A percentile compares a stretch with the other conserved stretches of the same genome.
These are phyloP conservation scores for Papiliotrema nemorosa DNA, from an alignment of 1,284 basidiomycete species.

Conservation along the genomic window DNA sequence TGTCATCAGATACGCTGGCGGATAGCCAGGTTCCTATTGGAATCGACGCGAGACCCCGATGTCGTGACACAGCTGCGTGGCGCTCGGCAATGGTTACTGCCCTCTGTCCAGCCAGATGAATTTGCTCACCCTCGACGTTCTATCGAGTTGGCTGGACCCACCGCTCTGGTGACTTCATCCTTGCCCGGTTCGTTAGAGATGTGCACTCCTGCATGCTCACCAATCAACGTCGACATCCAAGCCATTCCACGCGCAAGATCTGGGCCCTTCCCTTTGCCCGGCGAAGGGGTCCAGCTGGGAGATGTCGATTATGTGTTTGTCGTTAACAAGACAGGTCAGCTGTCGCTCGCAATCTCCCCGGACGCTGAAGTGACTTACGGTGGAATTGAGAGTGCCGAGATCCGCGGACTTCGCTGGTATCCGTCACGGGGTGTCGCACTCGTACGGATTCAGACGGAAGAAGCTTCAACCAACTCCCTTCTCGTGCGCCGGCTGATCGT, in stretches of 20 bases:
- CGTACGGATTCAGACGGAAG: too few species aligned
- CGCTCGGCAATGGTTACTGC: constrained; percentile 3
- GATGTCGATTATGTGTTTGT: not conserved
- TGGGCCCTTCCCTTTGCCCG: constrained; percentile 34
- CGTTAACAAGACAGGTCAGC: not conserved
- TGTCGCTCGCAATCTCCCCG: constrained; percentile 37
- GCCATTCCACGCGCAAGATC: constrained; percentile 15
- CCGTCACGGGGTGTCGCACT: too few species aligned
- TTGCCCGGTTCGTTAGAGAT: too few species aligned
- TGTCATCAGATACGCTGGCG: constrained; percentile 94
- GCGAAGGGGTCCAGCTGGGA: constrained; percentile 29
- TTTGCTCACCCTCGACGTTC: not conserved
- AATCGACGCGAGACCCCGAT: constrained; percentile 53
- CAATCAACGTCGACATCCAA: not conserved
- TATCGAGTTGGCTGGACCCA: not conserved
- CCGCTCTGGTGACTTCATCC: not conserved
- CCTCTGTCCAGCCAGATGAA: not conserved
- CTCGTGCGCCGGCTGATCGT: too few species aligned
- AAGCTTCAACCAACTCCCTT: too few species aligned
- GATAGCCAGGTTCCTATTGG: constrained; percentile 72
- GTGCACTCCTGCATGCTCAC: not conserved
- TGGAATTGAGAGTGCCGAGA: too few species aligned
- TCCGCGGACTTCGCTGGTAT: too few species aligned
- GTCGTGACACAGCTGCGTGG: constrained; percentile 16
- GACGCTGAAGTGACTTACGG: too few species aligned